Percentiles rank a stretch among this genome's conserved stretches.
phyloP scores from a whole-genome alignment of 1,284 basidiomycete species.

The Cutaneotrichosporon sp. region DNA sequence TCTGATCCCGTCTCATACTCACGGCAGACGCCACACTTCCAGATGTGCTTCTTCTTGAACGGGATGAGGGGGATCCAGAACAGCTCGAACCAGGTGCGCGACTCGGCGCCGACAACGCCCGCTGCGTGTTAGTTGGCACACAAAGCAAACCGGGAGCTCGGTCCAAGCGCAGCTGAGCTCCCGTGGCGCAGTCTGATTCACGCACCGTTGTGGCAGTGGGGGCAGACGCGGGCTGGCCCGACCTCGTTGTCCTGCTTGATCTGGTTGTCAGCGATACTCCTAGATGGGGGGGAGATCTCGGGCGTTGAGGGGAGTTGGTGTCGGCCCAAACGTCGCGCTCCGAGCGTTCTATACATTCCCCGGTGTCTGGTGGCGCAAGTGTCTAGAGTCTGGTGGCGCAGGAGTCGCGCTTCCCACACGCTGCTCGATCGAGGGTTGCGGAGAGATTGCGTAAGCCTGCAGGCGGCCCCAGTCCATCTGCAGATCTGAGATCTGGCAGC shows the following conservation, averaged over 20 bases:
- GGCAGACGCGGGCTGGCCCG: constrained; percentile 40
- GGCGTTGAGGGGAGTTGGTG: neutral
- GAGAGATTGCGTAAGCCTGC: neutral
- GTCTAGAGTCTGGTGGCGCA: neutral
- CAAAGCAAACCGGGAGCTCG: neutral
- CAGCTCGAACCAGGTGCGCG: constrained; percentile 47
- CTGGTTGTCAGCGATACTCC: constrained; percentile 20
- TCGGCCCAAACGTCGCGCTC: neutral
- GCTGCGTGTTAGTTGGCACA: constrained; percentile 20
- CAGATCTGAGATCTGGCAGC: neutral
- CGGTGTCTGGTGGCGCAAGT: neutral
- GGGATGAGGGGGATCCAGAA: constrained; percentile 51
- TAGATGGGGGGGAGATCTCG: neutral
- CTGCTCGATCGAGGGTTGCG: neutral
- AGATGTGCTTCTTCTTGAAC: constrained; percentile 42
- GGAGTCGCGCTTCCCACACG: neutral
- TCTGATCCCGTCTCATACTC: constrained; percentile 20
- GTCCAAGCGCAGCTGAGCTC: neutral
- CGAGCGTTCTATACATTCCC: neutral
- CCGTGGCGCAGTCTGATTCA: neutral
- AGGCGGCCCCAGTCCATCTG: neutral
- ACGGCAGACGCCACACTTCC: constrained; percentile 50
- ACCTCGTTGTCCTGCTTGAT: constrained; percentile 38
- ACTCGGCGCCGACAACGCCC: constrained; percentile 32
- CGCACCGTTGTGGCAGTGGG: constrained; percentile 48